Conservation (phyloP, 2,329 filamentous ascomycete genomes). For the Penicillium crustosum region DNA sequence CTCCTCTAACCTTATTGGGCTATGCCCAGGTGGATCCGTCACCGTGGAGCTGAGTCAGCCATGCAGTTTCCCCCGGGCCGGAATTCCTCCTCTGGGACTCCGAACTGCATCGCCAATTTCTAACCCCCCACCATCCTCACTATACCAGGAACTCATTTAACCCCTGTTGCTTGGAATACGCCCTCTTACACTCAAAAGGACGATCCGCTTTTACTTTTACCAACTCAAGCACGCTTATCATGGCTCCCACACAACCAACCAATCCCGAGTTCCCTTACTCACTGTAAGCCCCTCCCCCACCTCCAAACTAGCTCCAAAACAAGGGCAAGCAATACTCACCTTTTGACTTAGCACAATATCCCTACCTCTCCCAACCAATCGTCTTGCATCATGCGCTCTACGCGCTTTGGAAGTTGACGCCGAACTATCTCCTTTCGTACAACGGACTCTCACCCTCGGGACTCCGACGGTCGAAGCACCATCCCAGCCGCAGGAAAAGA, state of each 20-base stretch:
- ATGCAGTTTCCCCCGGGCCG: neutral
- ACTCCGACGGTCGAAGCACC: conserved; percentile 22
- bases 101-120: conserved; percentile 1
- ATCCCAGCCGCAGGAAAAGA: conserved; percentile 26
- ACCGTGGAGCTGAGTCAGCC: conserved; percentile 3
- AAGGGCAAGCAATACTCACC: conserved; percentile 10
- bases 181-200: neutral
- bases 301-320: conserved; percentile 3
- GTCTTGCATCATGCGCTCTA: conserved; percentile 74
- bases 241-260: conserved; percentile 23
- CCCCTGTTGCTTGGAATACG: neutral
- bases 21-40: no score
- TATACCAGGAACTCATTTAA: neutral
- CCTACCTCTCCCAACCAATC: conserved; percentile 76
- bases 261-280: conserved; percentile 40
- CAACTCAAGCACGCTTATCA: conserved; percentile 4
- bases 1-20: neutral
- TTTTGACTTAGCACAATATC: conserved; percentile 60
- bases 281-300: conserved; percentile 30
- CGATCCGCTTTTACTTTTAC: neutral
- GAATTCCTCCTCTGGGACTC: neutral
- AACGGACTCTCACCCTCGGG: conserved; percentile 64
- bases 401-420: conserved; percentile 78
- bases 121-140: neutral
- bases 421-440: conserved; percentile 83